These are phyloP conservation scores for Russula sp. DNA, from an alignment of 768 basidiomycete genomes.

Conservation along the genomic window DNA sequence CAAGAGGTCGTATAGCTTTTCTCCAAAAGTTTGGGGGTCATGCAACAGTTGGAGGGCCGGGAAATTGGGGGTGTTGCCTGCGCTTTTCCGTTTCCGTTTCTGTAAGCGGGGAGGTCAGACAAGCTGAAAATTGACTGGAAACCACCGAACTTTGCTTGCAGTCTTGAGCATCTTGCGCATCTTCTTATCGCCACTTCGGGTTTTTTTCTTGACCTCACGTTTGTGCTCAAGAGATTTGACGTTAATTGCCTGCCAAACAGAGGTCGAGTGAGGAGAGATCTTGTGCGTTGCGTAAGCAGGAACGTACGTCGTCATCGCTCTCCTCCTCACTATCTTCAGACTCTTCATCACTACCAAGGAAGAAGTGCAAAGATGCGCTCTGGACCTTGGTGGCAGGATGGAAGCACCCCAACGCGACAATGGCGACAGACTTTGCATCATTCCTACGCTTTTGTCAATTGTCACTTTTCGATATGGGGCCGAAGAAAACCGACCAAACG, in stretches of 20 bases:
- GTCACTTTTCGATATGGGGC: neutral
- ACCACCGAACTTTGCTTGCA: constrained; percentile 56
- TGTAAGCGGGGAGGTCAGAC: constrained; percentile 26
- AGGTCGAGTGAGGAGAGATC: constrained; percentile 2
- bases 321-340: constrained; percentile 68
- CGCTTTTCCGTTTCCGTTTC: constrained; percentile 28
- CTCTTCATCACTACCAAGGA: constrained; percentile 82
- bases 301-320: constrained; percentile 42
- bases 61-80: constrained; percentile 55
- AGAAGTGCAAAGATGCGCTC: constrained; percentile 91
- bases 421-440: constrained; percentile 88
- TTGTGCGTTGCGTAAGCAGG: constrained; percentile 7
- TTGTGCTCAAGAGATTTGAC: constrained; percentile 74
- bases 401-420: constrained; percentile 85
- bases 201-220: constrained; percentile 91
- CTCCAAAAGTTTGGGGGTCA: constrained; percentile 93
- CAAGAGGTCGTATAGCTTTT: constrained; percentile 84
- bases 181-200: constrained; percentile 74
- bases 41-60: constrained; percentile 87
- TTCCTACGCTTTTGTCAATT: constrained; percentile 41
- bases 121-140: neutral
- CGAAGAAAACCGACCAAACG: constrained; percentile 53
- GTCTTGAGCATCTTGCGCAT: constrained; percentile 62
- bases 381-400: constrained; percentile 94
- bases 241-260: constrained; percentile 40